Base-by-base conservation (phyloP, 768 basidiomycete species). In the Lactarius sp. region DNA sequence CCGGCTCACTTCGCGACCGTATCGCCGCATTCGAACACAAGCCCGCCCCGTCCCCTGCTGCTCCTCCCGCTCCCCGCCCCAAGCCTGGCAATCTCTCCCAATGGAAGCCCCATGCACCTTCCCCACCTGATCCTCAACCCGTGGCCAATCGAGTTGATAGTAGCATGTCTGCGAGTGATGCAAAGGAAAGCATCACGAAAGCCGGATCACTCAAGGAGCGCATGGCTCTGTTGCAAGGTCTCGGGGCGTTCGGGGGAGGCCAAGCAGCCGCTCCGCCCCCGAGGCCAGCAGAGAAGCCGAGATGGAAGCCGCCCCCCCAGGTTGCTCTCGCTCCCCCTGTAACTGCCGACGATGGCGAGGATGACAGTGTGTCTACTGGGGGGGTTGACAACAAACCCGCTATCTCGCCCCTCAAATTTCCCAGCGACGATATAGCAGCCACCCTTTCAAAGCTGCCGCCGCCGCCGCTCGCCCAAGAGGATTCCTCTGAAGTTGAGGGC, bases 221-320 rank as follows among this genome's bases (percentile, higher is more conserved):
- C 42, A 97, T 98, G 94, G 94, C 94, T 36, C 93, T 94, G 3
- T 77, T 98, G 42, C 90, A 94, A 72, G 92, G 90, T 8, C 85
- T 81, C 51, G 89, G 90, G 16, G 92, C 79, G 10, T 92, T 96
- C 70, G 90, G 90, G 16, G 81, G 77, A 1, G 71, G 72, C 1
- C 71, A 73, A 6, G 65, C 73, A n/a, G 72, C 79, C 16, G 80
- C 86, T 1, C 80, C 84, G 8, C 82, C 88, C 1, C 83, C 84
- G 61, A 85, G 87, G 6, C 76, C 81, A 0, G 72, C 79, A 34
- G 86, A 87, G 70, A 87, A 85, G 68, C 89, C 90, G 13, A 92
- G 89, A 74, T 95, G 93, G 92, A 93, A 91, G 72, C 85, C 90
- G 0, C 90, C 92, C 1, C 87, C 75, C 57, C 67, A 70, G 42